Evolutionary conservation across 768 basidiomycete species (phyloP).

Genomic region (Rhodosporidiobolus odoratus): DNA sequence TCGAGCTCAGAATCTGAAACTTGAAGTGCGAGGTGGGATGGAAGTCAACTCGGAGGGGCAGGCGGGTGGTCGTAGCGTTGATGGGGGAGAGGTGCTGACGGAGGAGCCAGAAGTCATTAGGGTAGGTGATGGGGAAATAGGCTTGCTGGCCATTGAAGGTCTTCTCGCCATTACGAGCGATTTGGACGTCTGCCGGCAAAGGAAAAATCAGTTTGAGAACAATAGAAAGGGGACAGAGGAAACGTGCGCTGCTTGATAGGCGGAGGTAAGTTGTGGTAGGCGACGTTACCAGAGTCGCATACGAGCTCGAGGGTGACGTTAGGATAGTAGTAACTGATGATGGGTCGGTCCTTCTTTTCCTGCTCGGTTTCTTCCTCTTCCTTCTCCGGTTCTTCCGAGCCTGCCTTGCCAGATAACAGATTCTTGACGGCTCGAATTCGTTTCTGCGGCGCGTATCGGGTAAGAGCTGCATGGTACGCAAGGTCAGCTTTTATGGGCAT

Average conservation of each 20-base stretch:
- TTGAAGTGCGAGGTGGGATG: slow-evolving; percentile 80
- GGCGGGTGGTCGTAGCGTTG: slow-evolving; percentile 68
- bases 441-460: slow-evolving; percentile 68
- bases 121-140: slow-evolving; percentile 83
- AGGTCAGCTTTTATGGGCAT: not conserved
- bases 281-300: slow-evolving; percentile 60
- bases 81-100: slow-evolving; percentile 74
- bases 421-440: slow-evolving; percentile 78
- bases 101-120: slow-evolving; percentile 80
- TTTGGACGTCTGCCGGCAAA: slow-evolving; percentile 55
- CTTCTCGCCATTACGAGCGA: slow-evolving; percentile 53
- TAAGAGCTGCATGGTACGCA: slow-evolving; percentile 59
- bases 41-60: slow-evolving; percentile 77
- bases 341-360: slow-evolving; percentile 43
- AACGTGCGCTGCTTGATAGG: slow-evolving; percentile 61
- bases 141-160: slow-evolving; percentile 10
- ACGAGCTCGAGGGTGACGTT: slow-evolving; percentile 84
- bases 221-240: not conserved
- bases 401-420: slow-evolving; percentile 54
- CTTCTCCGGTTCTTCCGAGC: slow-evolving; percentile 45
- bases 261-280: slow-evolving; percentile 57
- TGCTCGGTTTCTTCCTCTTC: slow-evolving; percentile 22
- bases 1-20: slow-evolving; percentile 60
- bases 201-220: not conserved
- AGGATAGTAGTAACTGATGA: slow-evolving; percentile 62